Evolutionary conservation across 495 filamentous ascomycete species (phyloP).

Genomic region (Aspergillus baeticus): DNA sequence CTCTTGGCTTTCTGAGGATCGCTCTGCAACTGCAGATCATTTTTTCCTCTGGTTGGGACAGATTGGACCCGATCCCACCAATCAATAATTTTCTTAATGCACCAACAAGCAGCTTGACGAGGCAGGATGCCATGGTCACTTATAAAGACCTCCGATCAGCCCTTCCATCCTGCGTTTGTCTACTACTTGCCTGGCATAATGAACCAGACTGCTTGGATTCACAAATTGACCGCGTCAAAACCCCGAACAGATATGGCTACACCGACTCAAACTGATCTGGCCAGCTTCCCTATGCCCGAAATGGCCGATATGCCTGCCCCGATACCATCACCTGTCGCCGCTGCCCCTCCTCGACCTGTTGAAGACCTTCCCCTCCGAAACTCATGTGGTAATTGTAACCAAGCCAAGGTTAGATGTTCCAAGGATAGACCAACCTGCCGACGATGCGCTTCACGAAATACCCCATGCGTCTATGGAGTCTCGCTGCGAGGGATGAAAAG

Average conservation of each 20-base stretch:
- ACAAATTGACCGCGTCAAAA: not conserved
- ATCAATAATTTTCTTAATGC: not conserved
- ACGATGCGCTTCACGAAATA: not conserved
- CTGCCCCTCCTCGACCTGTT: not conserved
- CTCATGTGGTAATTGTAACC: conserved; percentile 10
- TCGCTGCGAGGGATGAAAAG: conserved; percentile 8
- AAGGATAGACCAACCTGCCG: conserved; percentile 11
- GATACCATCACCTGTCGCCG: not conserved
- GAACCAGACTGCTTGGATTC: not conserved
- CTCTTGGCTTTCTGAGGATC: not conserved
- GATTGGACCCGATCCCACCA: not conserved
- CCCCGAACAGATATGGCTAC: not conserved
- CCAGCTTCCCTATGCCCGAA: not conserved
- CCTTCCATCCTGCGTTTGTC: not conserved
- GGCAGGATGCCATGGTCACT: not conserved
- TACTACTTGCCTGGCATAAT: too few relatives aligned
- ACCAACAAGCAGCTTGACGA: not conserved
- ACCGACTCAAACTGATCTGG: not conserved
- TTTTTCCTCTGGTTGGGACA: not conserved
- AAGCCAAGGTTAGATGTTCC: conserved; percentile 8
- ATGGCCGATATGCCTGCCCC: not conserved
- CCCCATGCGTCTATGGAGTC: conserved; percentile 6
- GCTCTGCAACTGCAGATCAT: conserved; percentile 3
- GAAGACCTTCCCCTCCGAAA: conserved; percentile 10
- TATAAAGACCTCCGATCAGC: not conserved